phyloP scores from a whole-genome alignment of 2,329 filamentous ascomycete genomes.

The Aurifilum marmelostoma region DNA sequence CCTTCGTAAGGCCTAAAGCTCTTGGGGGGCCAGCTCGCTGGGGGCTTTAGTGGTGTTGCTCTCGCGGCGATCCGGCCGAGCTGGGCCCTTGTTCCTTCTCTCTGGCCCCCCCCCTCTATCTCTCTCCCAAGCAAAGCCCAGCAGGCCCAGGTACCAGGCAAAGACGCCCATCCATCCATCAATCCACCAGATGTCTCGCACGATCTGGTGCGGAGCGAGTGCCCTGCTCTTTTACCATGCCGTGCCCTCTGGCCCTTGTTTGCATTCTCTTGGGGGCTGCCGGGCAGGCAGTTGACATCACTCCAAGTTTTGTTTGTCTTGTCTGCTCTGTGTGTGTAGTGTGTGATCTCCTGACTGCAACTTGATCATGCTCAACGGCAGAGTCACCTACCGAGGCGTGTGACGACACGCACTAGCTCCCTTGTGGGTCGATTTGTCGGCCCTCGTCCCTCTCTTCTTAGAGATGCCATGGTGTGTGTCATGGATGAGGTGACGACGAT shows the following conservation, averaged over 20 bases:
- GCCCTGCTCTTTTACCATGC: background rate
- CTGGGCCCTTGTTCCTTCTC: background rate
- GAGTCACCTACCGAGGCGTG: conserved; percentile 5
- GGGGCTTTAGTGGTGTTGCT: background rate
- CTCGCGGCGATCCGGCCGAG: background rate
- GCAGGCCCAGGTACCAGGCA: conserved; percentile 1
- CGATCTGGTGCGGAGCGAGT: background rate
- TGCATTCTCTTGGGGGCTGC: background rate
- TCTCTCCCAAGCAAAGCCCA: background rate
- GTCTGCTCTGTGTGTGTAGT: background rate
- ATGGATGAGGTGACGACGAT: background rate
- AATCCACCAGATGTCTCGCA: background rate
- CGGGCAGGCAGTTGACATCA: conserved; percentile 5
- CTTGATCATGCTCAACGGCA: background rate
- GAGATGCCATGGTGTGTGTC: no score
- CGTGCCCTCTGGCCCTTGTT: background rate
- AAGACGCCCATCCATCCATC: background rate
- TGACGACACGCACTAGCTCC: conserved; percentile 1
- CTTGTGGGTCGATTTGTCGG: background rate
- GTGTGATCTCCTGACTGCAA: background rate
- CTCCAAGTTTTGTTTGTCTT: background rate
- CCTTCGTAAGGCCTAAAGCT: background rate
- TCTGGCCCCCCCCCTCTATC: no score
- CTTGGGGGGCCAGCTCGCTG: background rate
- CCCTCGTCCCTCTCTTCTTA: background rate